A percentile compares a stretch with the other conserved stretches of the same genome.
These are phyloP conservation scores for Septoria petroselini DNA, from an alignment of 2,329 filamentous ascomycete species.

Conservation along the genomic window DNA sequence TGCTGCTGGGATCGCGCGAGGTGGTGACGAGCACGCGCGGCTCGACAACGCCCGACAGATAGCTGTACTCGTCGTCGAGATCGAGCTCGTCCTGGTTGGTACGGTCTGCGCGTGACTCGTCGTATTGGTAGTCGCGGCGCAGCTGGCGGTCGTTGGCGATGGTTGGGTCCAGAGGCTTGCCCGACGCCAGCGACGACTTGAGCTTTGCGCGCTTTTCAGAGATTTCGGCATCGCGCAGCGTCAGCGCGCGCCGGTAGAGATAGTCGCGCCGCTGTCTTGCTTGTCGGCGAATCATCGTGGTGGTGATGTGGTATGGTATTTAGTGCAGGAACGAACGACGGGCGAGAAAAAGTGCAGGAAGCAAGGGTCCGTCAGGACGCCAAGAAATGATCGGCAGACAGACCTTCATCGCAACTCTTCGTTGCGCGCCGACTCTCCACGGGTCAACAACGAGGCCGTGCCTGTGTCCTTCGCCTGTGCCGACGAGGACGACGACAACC, in stretches of 20 bases:
- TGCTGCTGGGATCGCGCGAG: slow-evolving; percentile 78
- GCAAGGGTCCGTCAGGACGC: too few relatives aligned
- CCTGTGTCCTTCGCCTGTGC: slow-evolving; percentile 9
- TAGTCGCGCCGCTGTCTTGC: slow-evolving; percentile 79
- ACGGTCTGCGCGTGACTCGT: slow-evolving; percentile 73
- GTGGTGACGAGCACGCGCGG: slow-evolving; percentile 88
- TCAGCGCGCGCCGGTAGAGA: slow-evolving; percentile 83
- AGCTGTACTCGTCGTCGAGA: slow-evolving; percentile 84
- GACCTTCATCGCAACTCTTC: not conserved
- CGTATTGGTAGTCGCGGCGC: slow-evolving; percentile 86
- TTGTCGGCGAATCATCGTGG: slow-evolving; percentile 59
- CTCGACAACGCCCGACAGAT: slow-evolving; percentile 87
- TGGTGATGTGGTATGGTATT: not conserved
- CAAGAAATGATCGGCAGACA: not conserved
- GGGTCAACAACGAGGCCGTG: slow-evolving; percentile 8
- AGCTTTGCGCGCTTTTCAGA: slow-evolving; percentile 86
- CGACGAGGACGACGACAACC: slow-evolving; percentile 12
- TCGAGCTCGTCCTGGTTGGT: slow-evolving; percentile 67
- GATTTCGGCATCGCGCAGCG: slow-evolving; percentile 86
- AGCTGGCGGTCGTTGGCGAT: slow-evolving; percentile 84
- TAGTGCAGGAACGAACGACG: not conserved
- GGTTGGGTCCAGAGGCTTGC: slow-evolving; percentile 75
- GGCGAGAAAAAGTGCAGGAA: slow-evolving; percentile 6
- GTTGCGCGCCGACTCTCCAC: not conserved
- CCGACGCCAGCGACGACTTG: slow-evolving; percentile 79